A percentile compares a stretch with the other conserved stretches of the same genome.
phyloP scores from a whole-genome alignment of 1,284 basidiomycete genomes.

The Microbotryomycetes sp. region DNA sequence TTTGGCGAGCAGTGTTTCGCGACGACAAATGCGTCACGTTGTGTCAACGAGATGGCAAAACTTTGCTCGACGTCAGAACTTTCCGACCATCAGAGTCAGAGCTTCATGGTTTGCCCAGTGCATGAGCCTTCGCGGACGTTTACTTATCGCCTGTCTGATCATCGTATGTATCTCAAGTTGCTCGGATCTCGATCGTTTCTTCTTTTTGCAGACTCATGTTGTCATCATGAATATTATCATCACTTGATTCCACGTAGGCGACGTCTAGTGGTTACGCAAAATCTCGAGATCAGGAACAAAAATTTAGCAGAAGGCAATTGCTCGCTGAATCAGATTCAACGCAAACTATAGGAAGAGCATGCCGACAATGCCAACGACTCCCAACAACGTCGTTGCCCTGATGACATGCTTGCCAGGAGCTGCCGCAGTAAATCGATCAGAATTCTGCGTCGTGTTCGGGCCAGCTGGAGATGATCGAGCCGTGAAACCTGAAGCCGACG shows the following conservation, averaged over 20 bases:
- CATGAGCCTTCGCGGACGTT: too few species aligned
- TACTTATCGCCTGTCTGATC: too few species aligned
- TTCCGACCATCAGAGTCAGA: conserved; percentile 36
- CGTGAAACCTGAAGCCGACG: too few species aligned
- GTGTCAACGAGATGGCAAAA: conserved; percentile 74
- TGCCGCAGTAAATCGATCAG: not conserved
- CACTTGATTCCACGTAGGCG: too few species aligned
- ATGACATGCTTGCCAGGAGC: not conserved
- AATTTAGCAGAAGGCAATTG: too few species aligned
- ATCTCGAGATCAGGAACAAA: too few species aligned
- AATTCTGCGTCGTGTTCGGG: too few species aligned
- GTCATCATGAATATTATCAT: not conserved
- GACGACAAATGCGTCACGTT: conserved; percentile 74
- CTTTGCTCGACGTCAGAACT: conserved; percentile 70
- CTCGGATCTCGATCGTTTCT: not conserved
- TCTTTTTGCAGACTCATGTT: not conserved
- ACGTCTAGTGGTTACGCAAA: too few species aligned
- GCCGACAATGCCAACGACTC: not conserved
- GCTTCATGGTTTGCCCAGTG: conserved; percentile 6
- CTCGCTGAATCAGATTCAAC: too few species aligned
- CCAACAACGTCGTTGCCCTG: not conserved
- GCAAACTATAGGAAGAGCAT: not conserved
- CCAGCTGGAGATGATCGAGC: too few species aligned
- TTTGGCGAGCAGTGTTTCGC: conserved; percentile 80
- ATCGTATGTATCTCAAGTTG: not conserved